A percentile compares a stretch with the other conserved stretches of the same genome.
phyloP scores from a whole-genome alignment of 2,329 filamentous ascomycete genomes.

The Ascochyta lentis region DNA sequence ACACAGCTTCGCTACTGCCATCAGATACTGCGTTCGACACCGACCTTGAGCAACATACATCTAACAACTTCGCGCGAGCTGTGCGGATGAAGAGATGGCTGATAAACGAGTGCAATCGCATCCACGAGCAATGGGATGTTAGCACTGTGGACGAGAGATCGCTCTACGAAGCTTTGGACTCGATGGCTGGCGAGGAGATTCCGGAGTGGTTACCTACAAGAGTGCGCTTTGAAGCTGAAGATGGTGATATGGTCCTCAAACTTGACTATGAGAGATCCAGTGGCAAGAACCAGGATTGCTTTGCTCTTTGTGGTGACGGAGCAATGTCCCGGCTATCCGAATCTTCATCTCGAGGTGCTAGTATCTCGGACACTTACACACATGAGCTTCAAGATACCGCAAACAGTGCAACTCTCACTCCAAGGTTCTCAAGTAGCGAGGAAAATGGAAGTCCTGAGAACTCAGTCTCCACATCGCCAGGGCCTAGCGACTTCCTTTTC shows the following conservation, averaged over 20 bases:
- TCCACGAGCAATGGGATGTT: conserved; percentile 35
- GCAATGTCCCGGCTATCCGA: not conserved
- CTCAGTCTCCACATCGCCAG: not conserved
- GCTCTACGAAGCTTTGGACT: conserved; percentile 29
- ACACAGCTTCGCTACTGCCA: not conserved
- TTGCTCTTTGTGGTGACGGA: conserved; percentile 16
- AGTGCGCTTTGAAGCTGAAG: conserved; percentile 36
- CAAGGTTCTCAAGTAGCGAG: not conserved
- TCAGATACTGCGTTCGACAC: not conserved
- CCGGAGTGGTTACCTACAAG: conserved; percentile 39
- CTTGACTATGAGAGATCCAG: conserved; percentile 33
- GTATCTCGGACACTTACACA: not conserved
- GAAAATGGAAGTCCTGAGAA: not conserved
- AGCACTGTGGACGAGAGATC: conserved; percentile 26
- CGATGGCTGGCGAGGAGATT: conserved; percentile 36
- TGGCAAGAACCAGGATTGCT: conserved; percentile 15
- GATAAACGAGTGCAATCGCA: conserved; percentile 28
- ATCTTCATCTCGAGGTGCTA: conserved; percentile 1
- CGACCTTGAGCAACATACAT: not conserved
- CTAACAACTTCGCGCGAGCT: conserved; percentile 17
- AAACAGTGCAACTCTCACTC: not conserved
- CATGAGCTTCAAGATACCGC: not conserved
- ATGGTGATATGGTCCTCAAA: conserved; percentile 40
- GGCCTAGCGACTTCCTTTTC: conserved; percentile 25
- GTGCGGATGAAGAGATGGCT: conserved; percentile 34